Evolutionary conservation across 2,329 filamentous ascomycete genomes (phyloP).

Genomic region (Chrysosporium queenslandicum): DNA sequence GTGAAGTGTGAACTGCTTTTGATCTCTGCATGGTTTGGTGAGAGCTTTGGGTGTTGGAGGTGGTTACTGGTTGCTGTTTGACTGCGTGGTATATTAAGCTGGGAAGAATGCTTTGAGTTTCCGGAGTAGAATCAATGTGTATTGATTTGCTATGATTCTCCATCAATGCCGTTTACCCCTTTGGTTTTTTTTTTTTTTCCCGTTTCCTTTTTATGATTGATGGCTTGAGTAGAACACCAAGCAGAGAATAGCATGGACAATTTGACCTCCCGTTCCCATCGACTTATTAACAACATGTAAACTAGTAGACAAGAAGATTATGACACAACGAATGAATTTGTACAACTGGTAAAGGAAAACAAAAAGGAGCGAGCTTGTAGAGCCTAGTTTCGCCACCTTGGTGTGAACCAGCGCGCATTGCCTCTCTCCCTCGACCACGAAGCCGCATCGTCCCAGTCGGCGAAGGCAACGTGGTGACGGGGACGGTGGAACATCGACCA

Average conservation of each 20-base stretch:
- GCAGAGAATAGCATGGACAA: background rate
- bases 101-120: no score
- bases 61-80: no score
- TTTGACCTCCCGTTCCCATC: background rate
- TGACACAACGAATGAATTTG: slow-evolving; percentile 3
- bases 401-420: slow-evolving; percentile 2
- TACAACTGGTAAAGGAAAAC: background rate
- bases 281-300: background rate
- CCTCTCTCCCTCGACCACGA: slow-evolving; percentile 9
- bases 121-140: no score
- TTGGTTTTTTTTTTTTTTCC: no score
- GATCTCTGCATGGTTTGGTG: no score
- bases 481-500: background rate
- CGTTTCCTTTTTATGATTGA: no score
- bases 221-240: no score
- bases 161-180: no score
- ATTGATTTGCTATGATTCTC: no score
- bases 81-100: no score
- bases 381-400: background rate
- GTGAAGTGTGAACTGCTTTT: no score
- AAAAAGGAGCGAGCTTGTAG: background rate
- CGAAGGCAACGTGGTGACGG: background rate
- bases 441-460: background rate
- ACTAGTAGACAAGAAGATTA: background rate
- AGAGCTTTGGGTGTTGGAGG: no score